Evolutionary conservation across 352 stramenopile genomes (phyloP).

Genomic region (Phytopythium sindhum): DNA sequence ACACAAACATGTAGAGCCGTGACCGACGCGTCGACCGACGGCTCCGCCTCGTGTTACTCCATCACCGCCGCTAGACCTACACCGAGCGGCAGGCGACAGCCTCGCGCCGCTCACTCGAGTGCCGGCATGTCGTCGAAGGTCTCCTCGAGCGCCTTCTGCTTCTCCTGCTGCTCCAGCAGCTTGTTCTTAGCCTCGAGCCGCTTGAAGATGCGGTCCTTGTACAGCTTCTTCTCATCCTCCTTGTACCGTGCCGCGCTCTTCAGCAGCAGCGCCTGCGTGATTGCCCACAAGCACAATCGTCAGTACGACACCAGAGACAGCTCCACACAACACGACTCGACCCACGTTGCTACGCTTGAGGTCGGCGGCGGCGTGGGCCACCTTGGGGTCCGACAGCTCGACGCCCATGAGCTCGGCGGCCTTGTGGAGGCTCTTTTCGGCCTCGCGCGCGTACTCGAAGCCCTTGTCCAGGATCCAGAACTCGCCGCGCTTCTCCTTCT

Average conservation of each 20-base stretch:
- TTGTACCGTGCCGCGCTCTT: constrained; percentile 74
- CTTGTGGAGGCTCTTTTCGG: constrained; percentile 70
- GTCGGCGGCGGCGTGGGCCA: constrained; percentile 52
- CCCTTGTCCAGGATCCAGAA: constrained; percentile 88
- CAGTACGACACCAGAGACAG: constrained; percentile 1
- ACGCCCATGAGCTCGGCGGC: constrained; percentile 38
- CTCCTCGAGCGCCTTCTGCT: constrained; percentile 56
- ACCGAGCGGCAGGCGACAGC: no score
- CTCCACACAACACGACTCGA: neutral
- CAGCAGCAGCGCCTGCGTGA: constrained; percentile 35
- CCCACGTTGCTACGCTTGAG: constrained; percentile 64
- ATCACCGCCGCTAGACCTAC: no score
- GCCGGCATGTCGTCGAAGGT: constrained; percentile 84
- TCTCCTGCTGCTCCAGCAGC: constrained; percentile 61
- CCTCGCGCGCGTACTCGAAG: constrained; percentile 65
- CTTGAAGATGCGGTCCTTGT: constrained; percentile 89
- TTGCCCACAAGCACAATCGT: neutral
- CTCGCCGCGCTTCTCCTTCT: constrained; percentile 75
- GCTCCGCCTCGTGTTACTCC: neutral
- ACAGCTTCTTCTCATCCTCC: constrained; percentile 85
- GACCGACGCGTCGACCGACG: constrained; percentile 5
- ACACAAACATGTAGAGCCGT: constrained; percentile 17
- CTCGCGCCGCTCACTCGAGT: constrained; percentile 79
- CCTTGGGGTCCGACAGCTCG: constrained; percentile 36
- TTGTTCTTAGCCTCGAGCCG: constrained; percentile 83